A percentile compares a stretch with the other conserved stretches of the same genome.
These are phyloP conservation scores for Carex sylvatica DNA, from an alignment of 202 grass and related monocot species.

Conservation along the genomic window DNA sequence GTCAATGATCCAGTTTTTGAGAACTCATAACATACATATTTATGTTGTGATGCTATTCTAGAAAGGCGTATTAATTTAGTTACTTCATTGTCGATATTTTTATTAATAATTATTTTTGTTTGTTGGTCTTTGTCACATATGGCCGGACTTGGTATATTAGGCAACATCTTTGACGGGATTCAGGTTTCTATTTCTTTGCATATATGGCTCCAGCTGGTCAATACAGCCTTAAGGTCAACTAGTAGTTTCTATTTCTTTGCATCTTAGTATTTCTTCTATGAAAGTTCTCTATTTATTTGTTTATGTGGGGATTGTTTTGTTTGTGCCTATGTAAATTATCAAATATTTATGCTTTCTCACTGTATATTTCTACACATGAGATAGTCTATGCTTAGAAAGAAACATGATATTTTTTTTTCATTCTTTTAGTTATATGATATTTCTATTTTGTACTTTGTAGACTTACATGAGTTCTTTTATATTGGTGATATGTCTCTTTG, in stretches of 20 bases:
- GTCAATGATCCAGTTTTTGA: constrained; percentile 86
- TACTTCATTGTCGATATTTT: background rate
- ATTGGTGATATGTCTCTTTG: background rate
- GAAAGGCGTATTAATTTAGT: background rate
- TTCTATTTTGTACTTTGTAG: background rate
- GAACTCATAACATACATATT: constrained; percentile 58
- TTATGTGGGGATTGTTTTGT: constrained; percentile 10
- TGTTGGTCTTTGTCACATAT: background rate
- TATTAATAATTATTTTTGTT: background rate
- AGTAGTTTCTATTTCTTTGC: background rate
- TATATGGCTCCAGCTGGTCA: constrained; percentile 74
- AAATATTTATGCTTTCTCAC: background rate
- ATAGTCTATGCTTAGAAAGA: background rate
- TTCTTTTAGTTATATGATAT: background rate
- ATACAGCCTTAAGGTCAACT: constrained; percentile 69
- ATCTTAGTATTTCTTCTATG: background rate
- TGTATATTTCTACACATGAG: background rate
- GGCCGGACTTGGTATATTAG: constrained; percentile 54
- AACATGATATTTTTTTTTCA: background rate
- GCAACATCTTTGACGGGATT: constrained; percentile 56
- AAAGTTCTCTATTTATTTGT: constrained; percentile 9
- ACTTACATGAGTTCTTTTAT: background rate
- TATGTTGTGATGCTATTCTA: background rate
- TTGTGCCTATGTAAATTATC: background rate
- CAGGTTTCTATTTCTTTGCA: constrained; percentile 32